phyloP scores from a whole-genome alignment of 2,329 filamentous ascomycete genomes.

The Chaetoscypha palmicola region DNA sequence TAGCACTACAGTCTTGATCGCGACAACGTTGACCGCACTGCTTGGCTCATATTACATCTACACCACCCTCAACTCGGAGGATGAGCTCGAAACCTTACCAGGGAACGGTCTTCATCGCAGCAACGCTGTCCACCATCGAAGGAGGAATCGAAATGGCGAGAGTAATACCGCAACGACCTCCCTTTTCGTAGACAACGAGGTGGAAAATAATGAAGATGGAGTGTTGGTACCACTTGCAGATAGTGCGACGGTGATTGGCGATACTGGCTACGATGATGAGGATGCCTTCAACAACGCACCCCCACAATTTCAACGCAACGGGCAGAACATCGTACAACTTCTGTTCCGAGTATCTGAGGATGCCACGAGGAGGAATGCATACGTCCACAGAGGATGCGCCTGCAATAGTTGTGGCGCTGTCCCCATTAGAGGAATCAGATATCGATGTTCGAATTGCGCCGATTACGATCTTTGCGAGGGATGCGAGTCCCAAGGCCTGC shows the following conservation, averaged over 20 bases:
- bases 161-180: constrained; percentile 6
- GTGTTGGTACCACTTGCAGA: constrained; percentile 24
- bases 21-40: constrained; percentile 49
- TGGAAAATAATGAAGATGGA: constrained; percentile 31
- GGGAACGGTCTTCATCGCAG: constrained; percentile 49
- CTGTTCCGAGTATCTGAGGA: constrained; percentile 92
- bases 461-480: constrained; percentile 94
- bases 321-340: constrained; percentile 76
- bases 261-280: constrained; percentile 23
- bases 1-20: constrained; percentile 47
- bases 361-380: constrained; percentile 78
- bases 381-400: constrained; percentile 84
- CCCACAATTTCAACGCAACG: constrained; percentile 40
- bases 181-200: constrained; percentile 19
- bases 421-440: constrained; percentile 86
- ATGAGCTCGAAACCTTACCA: constrained; percentile 23
- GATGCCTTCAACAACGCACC: constrained; percentile 19
- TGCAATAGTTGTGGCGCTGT: constrained; percentile 85
- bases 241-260: constrained; percentile 30
- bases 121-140: constrained; percentile 56
- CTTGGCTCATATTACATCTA: constrained; percentile 56
- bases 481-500: constrained; percentile 69
- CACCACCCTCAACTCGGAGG: constrained; percentile 30
- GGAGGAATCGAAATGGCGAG: constrained; percentile 21
- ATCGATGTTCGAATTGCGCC: constrained; percentile 90